Evolutionary conservation across 768 basidiomycete genomes (phyloP).

Genomic region (Dentipellis sp.): DNA sequence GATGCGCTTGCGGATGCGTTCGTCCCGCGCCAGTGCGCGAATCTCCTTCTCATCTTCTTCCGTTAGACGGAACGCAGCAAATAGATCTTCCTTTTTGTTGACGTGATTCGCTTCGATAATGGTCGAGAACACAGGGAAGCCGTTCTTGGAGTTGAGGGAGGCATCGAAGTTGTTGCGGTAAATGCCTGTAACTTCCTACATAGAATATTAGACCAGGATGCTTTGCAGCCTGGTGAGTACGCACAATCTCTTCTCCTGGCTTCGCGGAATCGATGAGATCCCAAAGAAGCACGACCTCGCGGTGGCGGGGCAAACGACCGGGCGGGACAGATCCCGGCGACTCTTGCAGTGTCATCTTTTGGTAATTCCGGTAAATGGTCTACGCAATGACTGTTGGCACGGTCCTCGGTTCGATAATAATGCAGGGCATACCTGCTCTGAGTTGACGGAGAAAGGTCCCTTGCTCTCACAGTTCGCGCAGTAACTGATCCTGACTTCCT

Average conservation of each 20-base stretch:
- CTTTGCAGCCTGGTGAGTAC: constrained; percentile 16
- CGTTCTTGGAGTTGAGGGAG: constrained; percentile 95
- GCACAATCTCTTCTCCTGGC: constrained; percentile 94
- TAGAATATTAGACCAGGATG: constrained; percentile 7
- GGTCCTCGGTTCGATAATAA: not conserved
- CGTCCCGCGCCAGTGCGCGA: constrained; percentile 77
- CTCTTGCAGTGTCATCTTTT: constrained; percentile 97
- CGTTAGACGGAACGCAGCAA: constrained; percentile 94
- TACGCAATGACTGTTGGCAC: constrained; percentile 23
- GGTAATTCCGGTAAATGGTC: constrained; percentile 98
- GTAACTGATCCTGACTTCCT: constrained; percentile 89
- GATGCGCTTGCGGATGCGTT: constrained; percentile 93
- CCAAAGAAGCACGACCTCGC: constrained; percentile 95
- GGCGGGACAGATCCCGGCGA: constrained; percentile 97
- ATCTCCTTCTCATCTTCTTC: constrained; percentile 97
- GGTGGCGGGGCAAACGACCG: constrained; percentile 91
- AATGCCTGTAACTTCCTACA: constrained; percentile 91
- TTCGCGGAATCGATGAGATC: constrained; percentile 97
- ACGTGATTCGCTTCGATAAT: constrained; percentile 97
- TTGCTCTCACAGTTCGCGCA: constrained; percentile 92
- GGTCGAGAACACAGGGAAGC: constrained; percentile 98
- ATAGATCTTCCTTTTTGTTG: constrained; percentile 98
- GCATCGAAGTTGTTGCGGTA: constrained; percentile 99
- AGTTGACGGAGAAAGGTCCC: constrained; percentile 94
- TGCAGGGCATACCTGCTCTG: constrained; percentile 67